A percentile compares a stretch with the other conserved stretches of the same genome.
These are phyloP conservation scores for Diaporthe humulicola DNA, from an alignment of 2,329 filamentous ascomycete species.

Conservation along the genomic window DNA sequence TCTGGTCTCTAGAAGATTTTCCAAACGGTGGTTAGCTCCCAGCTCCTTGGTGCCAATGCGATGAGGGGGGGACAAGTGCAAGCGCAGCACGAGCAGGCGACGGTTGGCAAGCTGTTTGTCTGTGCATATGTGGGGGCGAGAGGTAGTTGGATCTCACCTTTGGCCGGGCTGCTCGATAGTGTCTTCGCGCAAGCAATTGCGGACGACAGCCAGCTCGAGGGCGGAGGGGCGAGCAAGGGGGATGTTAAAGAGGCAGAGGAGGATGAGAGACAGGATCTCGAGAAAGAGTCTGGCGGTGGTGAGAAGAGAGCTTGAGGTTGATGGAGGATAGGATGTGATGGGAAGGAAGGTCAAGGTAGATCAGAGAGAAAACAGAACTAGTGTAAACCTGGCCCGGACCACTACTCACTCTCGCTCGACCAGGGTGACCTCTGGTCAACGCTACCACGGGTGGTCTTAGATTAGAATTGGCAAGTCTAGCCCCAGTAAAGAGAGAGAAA, in stretches of 20 bases:
- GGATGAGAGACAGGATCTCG: slow-evolving; percentile 19
- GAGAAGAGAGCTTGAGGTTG: slow-evolving; percentile 37
- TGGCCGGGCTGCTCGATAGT: slow-evolving; percentile 16
- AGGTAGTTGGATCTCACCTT: slow-evolving; percentile 29
- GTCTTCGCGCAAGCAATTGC: slow-evolving; percentile 31
- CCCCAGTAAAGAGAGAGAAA: slow-evolving; percentile 29
- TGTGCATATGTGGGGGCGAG: slow-evolving; percentile 37
- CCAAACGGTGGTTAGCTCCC: slow-evolving; percentile 29
- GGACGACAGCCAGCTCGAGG: slow-evolving; percentile 27
- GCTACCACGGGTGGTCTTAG: slow-evolving; percentile 34
- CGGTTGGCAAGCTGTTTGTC: slow-evolving; percentile 35
- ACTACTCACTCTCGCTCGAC: slow-evolving; percentile 30
- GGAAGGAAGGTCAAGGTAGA: slow-evolving; percentile 39
- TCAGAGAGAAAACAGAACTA: slow-evolving; percentile 39
- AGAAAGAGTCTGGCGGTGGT: slow-evolving; percentile 28
- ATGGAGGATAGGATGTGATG: slow-evolving; percentile 33
- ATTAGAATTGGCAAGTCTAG: slow-evolving; percentile 36
- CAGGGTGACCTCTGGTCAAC: slow-evolving; percentile 32
- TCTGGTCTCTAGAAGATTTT: slow-evolving; percentile 28
- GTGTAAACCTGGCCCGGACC: slow-evolving; percentile 33
- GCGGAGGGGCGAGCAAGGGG: slow-evolving; percentile 22
- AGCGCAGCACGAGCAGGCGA: slow-evolving; percentile 31
- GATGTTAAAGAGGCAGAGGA: slow-evolving; percentile 27
- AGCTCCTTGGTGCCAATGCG: slow-evolving; percentile 26
- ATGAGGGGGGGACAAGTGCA: slow-evolving; percentile 23